Evolutionary conservation across 768 basidiomycete genomes (phyloP), one percentile per base, ranked within the genome.

Genomic region (Tulasnella sp.): DNA sequence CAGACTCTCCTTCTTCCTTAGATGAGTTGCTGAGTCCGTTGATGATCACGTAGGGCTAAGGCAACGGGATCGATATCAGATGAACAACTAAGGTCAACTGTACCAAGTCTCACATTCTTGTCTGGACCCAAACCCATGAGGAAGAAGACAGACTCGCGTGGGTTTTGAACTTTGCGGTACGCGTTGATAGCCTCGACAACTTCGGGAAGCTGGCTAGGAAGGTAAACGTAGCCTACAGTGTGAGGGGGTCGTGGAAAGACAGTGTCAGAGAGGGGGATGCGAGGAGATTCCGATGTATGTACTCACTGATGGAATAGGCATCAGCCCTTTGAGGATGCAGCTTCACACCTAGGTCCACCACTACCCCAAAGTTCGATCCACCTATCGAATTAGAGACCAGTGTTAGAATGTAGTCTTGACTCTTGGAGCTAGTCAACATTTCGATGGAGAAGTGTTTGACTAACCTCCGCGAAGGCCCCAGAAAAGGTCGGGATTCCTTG

Each of bases 341-440:
- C 48, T 58, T 48, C 18, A 80, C 31, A 16, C 16, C 79, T 6
- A 80, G 40, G 41, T 80, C 79, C 12, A 73, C 60, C n/a, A 80
- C 58, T 11, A 76, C 73, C 2, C 79, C 79, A 42, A 80, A 80
- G 74, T 76, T 80, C 16, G 75, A 54, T 0, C 79, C 79, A 48
- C 79, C 78, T 77, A 42, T 22, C 12, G 2, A 3, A 46, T 46
- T 46, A 37, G 37, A 37, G 2, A 6, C 37, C 37, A 37, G 37
- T 37, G 37, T 37, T 6, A 37, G 37, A 37, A 37, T 37, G 37
- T 37, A 6, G 6, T 6, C 37, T 37, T 37, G 37, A 37, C 37
- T 37, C 37, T 37, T 37, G 37, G 37, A 37, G 37, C 37, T 37
- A 37, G 6, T 2, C 37, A 6, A n/a, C n/a, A n/a, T n/a, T n/a